These are phyloP conservation scores for Schizothecium vesticola DNA, from an alignment of 495 filamentous ascomycete species.

Conservation along the genomic window DNA sequence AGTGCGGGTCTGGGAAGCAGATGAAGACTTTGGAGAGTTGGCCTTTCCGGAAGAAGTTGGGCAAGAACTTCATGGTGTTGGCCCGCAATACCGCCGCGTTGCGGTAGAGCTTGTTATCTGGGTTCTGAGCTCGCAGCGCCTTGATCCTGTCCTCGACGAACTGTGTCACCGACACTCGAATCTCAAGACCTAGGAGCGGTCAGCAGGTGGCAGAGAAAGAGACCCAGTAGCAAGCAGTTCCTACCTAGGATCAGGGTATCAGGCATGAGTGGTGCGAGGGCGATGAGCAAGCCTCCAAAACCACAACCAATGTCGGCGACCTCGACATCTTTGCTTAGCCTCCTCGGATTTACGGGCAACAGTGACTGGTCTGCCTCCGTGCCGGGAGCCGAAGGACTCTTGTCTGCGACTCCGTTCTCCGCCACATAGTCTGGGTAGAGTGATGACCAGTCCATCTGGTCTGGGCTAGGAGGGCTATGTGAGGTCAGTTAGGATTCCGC, in stretches of 20 bases:
- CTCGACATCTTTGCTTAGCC: conserved; percentile 65
- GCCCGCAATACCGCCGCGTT: conserved; percentile 82
- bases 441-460: conserved; percentile 83
- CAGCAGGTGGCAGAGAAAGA: neutral
- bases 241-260: conserved; percentile 74
- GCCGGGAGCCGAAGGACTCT: conserved; percentile 25
- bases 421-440: conserved; percentile 69
- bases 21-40: conserved; percentile 89
- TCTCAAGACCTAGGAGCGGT: conserved; percentile 62
- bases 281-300: conserved; percentile 86
- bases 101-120: conserved; percentile 58
- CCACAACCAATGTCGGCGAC: conserved; percentile 98
- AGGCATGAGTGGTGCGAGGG: conserved; percentile 74
- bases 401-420: conserved; percentile 18
- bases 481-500: neutral
- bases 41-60: conserved; percentile 78
- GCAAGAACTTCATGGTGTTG: conserved; percentile 98
- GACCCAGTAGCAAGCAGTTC: conserved; percentile 9
- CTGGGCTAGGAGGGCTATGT: conserved; percentile 69
- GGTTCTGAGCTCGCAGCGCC: conserved; percentile 66
- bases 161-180: conserved; percentile 79
- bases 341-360: conserved; percentile 23
- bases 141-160: conserved; percentile 82
- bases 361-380: conserved; percentile 18
- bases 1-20: conserved; percentile 97